Base-by-base conservation (phyloP, 768 basidiomycete species). In the Kwoniella botswanensis region DNA sequence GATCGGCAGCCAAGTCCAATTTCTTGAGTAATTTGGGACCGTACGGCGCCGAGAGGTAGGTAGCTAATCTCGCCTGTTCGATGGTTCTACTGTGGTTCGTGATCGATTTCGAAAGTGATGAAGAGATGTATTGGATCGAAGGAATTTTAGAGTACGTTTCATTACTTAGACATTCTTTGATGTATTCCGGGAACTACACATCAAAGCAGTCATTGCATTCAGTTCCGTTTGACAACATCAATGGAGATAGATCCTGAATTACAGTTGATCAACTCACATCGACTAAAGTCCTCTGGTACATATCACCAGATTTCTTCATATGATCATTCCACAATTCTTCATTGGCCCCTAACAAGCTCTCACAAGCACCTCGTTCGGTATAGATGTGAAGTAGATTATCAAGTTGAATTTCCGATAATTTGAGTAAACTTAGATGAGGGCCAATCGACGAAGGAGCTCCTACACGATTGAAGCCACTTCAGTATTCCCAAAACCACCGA, bases 71-170 rank as follows among this genome's bases (percentile, higher is more conserved):
- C 12, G 63, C 55, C n/a, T 57, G 46, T 59, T 72, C 71, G 43
- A 75, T 59, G 22, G 58, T 66, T 10, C 66, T 4, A 29, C 63
- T 35, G 15, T 62, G 56, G 52, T 43, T 17, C 2, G 72, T 62
- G n/a, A 78, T n/a, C 2, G 76, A 77, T n/a, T 63, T 65, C 24
- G 63, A 10, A 10, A 78, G 52, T 0, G 58, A 60, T 11, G 18
- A 13, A 18, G 29, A 50, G n/a, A 80, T 55, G 12, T 73, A 65
- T 18, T 68, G 65, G 9, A 80, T 70, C 15, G 71, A 63, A 29
- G 56, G 70, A 53, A 80, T 68, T 52, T 76, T 75, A 65, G 75
- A 72, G 70, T 78, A 80, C 21, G 73, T 72, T 57, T 80, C 79
- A 55, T 80, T 59, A 44, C 74, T 68, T 10, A 80, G 41, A 10